Percentiles rank a stretch among this genome's conserved stretches.
Evolutionary conservation across 2,329 filamentous ascomycete species (phyloP).

Genomic region (Colletotrichum sansevieriae): DNA sequence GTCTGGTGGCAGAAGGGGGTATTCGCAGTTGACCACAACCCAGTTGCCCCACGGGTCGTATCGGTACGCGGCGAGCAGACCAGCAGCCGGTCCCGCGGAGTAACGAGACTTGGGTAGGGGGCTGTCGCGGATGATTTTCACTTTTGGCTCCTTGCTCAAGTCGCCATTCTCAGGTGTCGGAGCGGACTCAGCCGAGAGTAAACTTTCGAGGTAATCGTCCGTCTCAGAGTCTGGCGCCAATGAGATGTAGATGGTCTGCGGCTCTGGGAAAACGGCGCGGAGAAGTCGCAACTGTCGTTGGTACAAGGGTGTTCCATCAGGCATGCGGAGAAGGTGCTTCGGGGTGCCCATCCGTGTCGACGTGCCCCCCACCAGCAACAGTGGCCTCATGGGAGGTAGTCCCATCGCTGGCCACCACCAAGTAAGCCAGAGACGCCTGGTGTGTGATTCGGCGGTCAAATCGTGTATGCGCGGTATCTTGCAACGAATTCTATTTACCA

Average conservation of each 20-base stretch:
- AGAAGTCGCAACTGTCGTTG: conserved; percentile 46
- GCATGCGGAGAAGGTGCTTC: conserved; percentile 50
- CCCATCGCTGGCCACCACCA: conserved; percentile 18
- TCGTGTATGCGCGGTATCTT: neutral
- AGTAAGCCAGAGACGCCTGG: neutral
- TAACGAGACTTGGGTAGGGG: neutral
- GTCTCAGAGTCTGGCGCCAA: conserved; percentile 40
- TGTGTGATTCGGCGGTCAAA: neutral
- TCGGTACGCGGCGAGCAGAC: conserved; percentile 49
- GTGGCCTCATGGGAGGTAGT: conserved; percentile 43
- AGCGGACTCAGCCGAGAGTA: conserved; percentile 26
- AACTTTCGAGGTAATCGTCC: conserved; percentile 30
- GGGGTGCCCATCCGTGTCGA: conserved; percentile 49
- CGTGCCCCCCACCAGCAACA: conserved; percentile 50
- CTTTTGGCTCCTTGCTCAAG: neutral
- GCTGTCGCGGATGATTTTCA: conserved; percentile 27
- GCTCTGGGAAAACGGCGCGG: conserved; percentile 44
- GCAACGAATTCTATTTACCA: neutral
- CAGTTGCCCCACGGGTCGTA: conserved; percentile 46
- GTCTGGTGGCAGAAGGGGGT: conserved; percentile 48
- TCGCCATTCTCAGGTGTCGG: conserved; percentile 20
- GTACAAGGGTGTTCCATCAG: conserved; percentile 47
- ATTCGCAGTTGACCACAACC: conserved; percentile 52
- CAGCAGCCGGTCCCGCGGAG: conserved; percentile 41
- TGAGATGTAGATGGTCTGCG: conserved; percentile 47